Evolutionary conservation across 345 rosid species (phyloP), one percentile per base, ranked within the genome.

Genomic region (Populus deltoides): DNA sequence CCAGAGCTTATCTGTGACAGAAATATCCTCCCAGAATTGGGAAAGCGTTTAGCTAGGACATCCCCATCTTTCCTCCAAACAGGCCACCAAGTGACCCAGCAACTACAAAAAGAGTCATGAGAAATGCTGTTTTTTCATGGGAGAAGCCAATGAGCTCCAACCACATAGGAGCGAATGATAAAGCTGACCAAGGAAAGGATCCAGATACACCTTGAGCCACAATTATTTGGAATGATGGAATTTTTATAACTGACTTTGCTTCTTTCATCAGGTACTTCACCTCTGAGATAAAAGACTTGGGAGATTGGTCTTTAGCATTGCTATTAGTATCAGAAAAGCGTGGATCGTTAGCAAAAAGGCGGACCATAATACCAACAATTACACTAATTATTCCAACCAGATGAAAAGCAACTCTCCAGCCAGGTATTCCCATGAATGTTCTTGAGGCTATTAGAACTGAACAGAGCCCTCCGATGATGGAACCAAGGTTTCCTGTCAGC

Each of bases 401-500:
- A 59, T 85, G 91, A 80, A 94, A 94, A 16, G 96, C 92, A 29
- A 92, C 18, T 86, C 98, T 84, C 97, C 95, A 93, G 31, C 97
- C 91, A 5, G 93, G 83, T 62, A 92, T 70, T 13, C 98, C 97
- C 78, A 88, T 51, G 86, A 94, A 82, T 18, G 93, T 83, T 41
- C 80, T 89, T 36, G 97, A 87, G 25, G 97, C 93, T 9, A 91
- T 76, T 74, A 89, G 86, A 4, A 92, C 86, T 3, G 97, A 83
- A 75, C 72, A 85, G 3, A 91, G 78, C 36, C 85, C 81, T 24
- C 97, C 96, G 1, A 91, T 70, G 38, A 91, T 89, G 62, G 94
- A 85, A 70, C 96, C 96, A 1, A 91, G 1, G 79, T 82, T 89
- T 72, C 86, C 87, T 1, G 93, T 88, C 3, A 92, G 81, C 62